phyloP scores from a whole-genome alignment of 108 stramenopile genomes.

The Fragilariopsis cylindrus region DNA sequence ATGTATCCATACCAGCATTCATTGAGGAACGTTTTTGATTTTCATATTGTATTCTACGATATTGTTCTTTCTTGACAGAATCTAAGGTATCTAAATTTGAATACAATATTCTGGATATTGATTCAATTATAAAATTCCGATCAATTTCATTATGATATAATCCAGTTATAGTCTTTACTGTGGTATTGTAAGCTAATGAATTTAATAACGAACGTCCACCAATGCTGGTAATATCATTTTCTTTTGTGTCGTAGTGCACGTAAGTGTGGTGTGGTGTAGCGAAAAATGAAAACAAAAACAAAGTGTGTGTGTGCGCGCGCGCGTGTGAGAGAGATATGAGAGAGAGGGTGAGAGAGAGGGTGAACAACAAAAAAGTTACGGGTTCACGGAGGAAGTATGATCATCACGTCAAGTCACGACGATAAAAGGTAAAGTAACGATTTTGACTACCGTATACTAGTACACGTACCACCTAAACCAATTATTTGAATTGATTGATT shows the following conservation, averaged over 20 bases:
- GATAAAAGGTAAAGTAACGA: too few species aligned
- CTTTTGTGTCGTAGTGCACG: not conserved
- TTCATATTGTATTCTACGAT: not conserved
- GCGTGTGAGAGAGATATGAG: too few species aligned
- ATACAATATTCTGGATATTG: constrained; percentile 33
- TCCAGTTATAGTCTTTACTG: constrained; percentile 33
- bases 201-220: constrained; percentile 35
- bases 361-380: too few species aligned
- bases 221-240: constrained; percentile 43
- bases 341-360: too few species aligned
- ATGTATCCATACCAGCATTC: constrained; percentile 22
- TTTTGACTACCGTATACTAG: too few species aligned
- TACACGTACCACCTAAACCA: constrained; percentile 21
- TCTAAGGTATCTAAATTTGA: constrained; percentile 24
- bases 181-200: constrained; percentile 25
- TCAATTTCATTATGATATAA: constrained; percentile 49
- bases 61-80: not conserved
- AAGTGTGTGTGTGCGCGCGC: too few species aligned
- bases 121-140: constrained; percentile 41
- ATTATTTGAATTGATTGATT: constrained; percentile 29
- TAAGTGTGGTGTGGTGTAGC: too few species aligned
- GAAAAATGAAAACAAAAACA: too few species aligned
- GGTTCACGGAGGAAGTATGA: too few species aligned
- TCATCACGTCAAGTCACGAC: too few species aligned
- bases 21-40: constrained; percentile 21